Conservation (phyloP, 305 asterid genomes). For the Fraxinus ornus region DNA sequence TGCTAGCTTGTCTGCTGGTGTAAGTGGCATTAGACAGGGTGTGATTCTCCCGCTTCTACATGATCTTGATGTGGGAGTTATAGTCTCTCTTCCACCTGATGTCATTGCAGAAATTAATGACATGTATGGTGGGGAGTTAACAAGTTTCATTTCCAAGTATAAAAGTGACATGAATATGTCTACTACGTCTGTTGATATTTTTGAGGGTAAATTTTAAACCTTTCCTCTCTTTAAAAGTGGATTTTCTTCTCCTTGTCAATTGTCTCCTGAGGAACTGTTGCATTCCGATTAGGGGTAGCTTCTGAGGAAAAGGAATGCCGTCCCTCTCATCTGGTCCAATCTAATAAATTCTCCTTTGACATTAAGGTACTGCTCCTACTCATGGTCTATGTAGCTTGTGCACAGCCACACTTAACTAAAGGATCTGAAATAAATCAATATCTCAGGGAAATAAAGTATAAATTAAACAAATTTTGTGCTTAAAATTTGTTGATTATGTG, state of each 20-base stretch:
- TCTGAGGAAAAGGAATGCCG: constrained; percentile 33
- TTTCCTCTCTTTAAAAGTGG: background rate
- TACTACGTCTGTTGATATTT: constrained; percentile 23
- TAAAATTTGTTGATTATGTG: background rate
- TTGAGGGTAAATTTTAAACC: constrained; percentile 36
- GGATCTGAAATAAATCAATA: background rate
- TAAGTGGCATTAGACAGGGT: constrained; percentile 33
- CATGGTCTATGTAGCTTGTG: constrained; percentile 6
- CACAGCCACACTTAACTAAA: background rate
- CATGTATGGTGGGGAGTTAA: constrained; percentile 77
- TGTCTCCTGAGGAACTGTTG: constrained; percentile 18
- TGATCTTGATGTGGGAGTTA: constrained; percentile 78
- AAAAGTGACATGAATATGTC: constrained; percentile 26
- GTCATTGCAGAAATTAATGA: constrained; percentile 78
- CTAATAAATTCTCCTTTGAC: constrained; percentile 31
- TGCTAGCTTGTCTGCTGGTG: constrained; percentile 46
- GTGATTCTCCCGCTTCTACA: constrained; percentile 71
- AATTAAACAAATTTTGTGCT: background rate
- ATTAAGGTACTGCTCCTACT: constrained; percentile 39
- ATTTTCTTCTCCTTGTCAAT: background rate
- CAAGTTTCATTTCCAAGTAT: constrained; percentile 51
- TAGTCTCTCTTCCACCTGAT: constrained; percentile 87
- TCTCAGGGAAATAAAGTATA: background rate
- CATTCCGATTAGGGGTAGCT: constrained; percentile 34
- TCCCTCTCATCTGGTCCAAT: constrained; percentile 28